A percentile compares a stretch with the other conserved stretches of the same genome.
Conservation (phyloP, 129 eudicot species). For the Centrapalus pauciflorus region DNA sequence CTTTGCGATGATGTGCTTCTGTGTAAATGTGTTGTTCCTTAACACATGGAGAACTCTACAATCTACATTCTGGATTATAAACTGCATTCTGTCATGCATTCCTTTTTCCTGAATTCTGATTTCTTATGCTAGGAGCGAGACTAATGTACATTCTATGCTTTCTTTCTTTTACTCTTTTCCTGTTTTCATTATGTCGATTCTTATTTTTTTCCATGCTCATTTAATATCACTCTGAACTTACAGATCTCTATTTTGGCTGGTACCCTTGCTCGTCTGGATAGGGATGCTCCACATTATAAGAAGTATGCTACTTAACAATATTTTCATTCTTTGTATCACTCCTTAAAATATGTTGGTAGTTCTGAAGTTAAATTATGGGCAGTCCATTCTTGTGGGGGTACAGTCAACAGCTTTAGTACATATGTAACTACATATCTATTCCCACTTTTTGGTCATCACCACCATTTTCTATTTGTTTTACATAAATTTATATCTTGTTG, state of each 20-base stretch:
- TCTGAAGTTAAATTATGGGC: background rate
- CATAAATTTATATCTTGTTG: background rate
- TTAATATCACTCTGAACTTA: slow-evolving; percentile 9
- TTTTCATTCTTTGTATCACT: background rate
- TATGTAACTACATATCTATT: no score
- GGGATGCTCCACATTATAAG: slow-evolving; percentile 96
- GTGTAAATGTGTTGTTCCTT: background rate
- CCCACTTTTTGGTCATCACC: background rate
- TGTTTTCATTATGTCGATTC: background rate
- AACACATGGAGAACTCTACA: background rate
- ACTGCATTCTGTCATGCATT: background rate
- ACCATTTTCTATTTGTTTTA: background rate
- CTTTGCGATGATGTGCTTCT: background rate
- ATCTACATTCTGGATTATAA: background rate
- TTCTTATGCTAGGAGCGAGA: background rate
- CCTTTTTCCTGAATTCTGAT: background rate
- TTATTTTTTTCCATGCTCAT: background rate
- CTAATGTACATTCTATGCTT: background rate
- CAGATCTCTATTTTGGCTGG: slow-evolving; percentile 99
- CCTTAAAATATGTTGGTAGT: background rate
- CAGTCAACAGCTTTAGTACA: background rate
- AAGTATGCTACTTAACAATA: slow-evolving; percentile 48
- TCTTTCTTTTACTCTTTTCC: background rate
- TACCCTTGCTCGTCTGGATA: slow-evolving; percentile 94
- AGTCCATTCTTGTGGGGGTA: background rate